phyloP scores from a whole-genome alignment of 139 green algal genomes.

The Microglena sp. region DNA sequence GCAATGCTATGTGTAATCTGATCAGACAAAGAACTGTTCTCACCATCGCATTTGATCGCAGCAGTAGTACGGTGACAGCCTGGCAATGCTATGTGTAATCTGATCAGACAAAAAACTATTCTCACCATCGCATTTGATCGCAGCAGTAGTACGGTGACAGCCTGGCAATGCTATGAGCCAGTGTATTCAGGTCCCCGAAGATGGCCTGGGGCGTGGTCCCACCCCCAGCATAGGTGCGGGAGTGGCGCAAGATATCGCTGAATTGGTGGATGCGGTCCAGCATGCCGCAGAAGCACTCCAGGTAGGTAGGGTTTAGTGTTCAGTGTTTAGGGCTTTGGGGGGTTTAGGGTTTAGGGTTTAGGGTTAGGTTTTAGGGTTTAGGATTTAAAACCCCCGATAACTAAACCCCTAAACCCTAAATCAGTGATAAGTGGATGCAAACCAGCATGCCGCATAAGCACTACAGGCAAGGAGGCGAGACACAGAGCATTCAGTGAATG shows the following conservation, averaged over 20 bases:
- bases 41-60: too few relatives aligned
- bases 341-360: background rate
- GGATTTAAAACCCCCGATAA: too few relatives aligned
- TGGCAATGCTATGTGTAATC: background rate
- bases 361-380: too few relatives aligned
- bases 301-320: background rate
- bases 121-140: constrained; percentile 60
- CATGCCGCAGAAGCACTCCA: constrained; percentile 79
- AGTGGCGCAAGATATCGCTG: constrained; percentile 60
- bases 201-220: constrained; percentile 10
- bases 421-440: too few relatives aligned
- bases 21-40: too few relatives aligned
- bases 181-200: constrained; percentile 80
- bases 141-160: constrained; percentile 68
- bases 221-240: constrained; percentile 9
- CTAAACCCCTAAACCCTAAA: too few relatives aligned
- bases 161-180: constrained; percentile 72
- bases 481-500: too few relatives aligned
- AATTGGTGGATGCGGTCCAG: constrained; percentile 66
- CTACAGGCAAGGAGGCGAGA: too few relatives aligned
- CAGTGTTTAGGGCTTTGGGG: background rate
- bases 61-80: background rate
- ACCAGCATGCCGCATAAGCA: too few relatives aligned
- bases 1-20: background rate
- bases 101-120: background rate